Base-by-base conservation (phyloP, 2,329 filamentous ascomycete genomes). In the Cladophialophora psammophila region DNA sequence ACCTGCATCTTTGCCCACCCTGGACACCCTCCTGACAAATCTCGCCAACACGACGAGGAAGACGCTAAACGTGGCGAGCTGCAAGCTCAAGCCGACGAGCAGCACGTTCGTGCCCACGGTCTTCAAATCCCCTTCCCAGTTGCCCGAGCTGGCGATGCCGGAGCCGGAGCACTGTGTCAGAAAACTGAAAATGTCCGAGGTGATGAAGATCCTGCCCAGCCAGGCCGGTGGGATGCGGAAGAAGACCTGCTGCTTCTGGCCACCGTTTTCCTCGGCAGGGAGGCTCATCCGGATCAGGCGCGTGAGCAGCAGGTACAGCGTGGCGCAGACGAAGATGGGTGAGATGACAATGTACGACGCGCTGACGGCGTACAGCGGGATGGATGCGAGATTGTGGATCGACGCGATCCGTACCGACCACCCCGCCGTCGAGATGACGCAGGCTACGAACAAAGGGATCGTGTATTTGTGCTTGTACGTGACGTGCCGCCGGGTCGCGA, bases 251-350 rank as follows among this genome's bases (percentile, higher is more conserved):
- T 73, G 72, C 0, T 72, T 67, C 0, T 69, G 64, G 10, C 48
- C 52, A 8, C 26, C 26, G 26, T 26, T 26, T 26, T 58, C 55
- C 5, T 26, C 12, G 1, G 31, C n/a, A 1, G 78, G 77, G 0
- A 83, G 76, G 9, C 79, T 78, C 10, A 75, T 72, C 10, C 78
- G 73, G 62, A 84, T 80, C 5, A 86, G 74, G 12, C 81, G 78
- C n/a, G 80, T 82, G 60, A 86, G 80, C 54, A 85, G 78, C 60
- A 85, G 78, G 72, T 86, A 86, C 63, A 85, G 81, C 1, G 81
- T 82, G 0, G 83, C 84, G 15, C 82, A 82, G 57, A 85, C 74
- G 60, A 85, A 79, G 50, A 85, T 77, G 0, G 84, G 84, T 0
- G 83, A 81, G 48, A 86, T 76, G 12, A 85, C 80, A n/a, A 83